A percentile compares a stretch with the other conserved stretches of the same genome.
phyloP scores from a whole-genome alignment of 768 basidiomycete genomes.

The Gloeopeniophorella convolvens region DNA sequence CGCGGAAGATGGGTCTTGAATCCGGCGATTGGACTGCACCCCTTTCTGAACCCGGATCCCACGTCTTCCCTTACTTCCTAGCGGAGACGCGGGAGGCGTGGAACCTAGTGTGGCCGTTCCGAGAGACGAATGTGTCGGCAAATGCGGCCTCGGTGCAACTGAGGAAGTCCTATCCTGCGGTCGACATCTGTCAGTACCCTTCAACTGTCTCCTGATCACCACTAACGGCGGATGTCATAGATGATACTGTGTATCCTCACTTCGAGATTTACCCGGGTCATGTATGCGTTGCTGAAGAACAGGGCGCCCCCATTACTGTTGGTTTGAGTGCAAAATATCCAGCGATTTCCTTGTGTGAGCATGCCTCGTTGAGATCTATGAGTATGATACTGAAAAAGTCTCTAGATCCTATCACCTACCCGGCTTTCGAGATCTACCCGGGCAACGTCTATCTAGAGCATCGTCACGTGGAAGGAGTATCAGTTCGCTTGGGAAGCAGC shows the following conservation, averaged over 20 bases:
- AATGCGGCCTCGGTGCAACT: background rate
- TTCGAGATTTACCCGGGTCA: constrained; percentile 25
- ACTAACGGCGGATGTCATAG: background rate
- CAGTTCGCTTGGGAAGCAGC: background rate
- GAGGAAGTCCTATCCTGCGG: constrained; percentile 19
- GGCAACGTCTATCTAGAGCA: background rate
- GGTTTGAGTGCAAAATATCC: constrained; percentile 15
- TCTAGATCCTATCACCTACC: background rate
- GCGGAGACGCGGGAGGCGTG: background rate
- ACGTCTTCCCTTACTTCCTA: constrained; percentile 9
- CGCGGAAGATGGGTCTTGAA: too few relatives aligned
- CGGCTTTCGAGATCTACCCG: background rate
- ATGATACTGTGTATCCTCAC: constrained; percentile 33
- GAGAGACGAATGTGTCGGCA: background rate
- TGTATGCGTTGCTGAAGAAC: background rate
- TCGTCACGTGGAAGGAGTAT: background rate
- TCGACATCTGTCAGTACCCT: constrained; percentile 23
- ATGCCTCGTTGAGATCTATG: background rate
- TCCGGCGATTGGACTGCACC: too few relatives aligned
- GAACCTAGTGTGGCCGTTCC: constrained; percentile 21
- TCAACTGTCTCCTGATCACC: constrained; percentile 22
- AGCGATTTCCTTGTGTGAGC: constrained; percentile 17
- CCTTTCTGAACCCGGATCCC: too few relatives aligned
- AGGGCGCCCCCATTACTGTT: background rate
- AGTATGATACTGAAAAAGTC: too few relatives aligned